A percentile compares a stretch with the other conserved stretches of the same genome.
These are phyloP conservation scores for Dalbergia cultrata DNA, from an alignment of 306 rosid species.

Conservation along the genomic window DNA sequence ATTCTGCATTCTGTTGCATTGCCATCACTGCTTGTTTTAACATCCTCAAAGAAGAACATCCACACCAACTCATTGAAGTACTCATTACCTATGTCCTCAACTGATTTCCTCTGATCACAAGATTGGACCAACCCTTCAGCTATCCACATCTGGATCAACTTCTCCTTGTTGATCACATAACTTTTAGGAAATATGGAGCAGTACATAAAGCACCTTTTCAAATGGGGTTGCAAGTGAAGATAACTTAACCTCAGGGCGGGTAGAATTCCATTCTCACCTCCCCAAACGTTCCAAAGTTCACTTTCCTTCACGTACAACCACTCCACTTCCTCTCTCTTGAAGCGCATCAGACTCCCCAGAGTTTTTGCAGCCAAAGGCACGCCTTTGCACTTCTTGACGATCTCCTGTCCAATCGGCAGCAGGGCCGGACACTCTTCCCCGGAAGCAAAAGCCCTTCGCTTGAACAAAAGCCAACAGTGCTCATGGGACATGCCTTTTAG, in stretches of 20 bases:
- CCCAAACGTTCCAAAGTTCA: conserved; percentile 24
- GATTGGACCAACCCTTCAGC: conserved; percentile 46
- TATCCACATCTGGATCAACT: conserved; percentile 47
- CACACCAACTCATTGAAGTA: conserved; percentile 42
- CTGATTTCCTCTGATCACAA: background rate
- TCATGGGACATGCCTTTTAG: background rate
- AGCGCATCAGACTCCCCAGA: conserved; percentile 22
- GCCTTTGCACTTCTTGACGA: conserved; percentile 30
- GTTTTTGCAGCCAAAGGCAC: conserved; percentile 37
- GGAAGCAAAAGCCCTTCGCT: background rate
- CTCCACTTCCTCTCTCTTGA: conserved; percentile 27
- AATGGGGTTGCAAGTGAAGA: conserved; percentile 32
- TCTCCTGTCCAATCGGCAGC: conserved; percentile 26
- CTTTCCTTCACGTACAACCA: conserved; percentile 36
- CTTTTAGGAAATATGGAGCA: conserved; percentile 46
- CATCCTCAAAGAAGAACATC: conserved; percentile 50
- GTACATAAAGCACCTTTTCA: conserved; percentile 45
- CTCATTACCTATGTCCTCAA: conserved; percentile 41
- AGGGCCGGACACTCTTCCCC: background rate
- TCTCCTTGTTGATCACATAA: conserved; percentile 44
- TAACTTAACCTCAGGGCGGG: conserved; percentile 44
- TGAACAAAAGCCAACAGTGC: conserved; percentile 7
- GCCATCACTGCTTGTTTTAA: background rate
- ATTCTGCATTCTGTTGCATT: conserved; percentile 35
- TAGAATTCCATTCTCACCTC: conserved; percentile 33